Evolutionary conservation across 2,329 filamentous ascomycete species (phyloP), one percentile per base, ranked within the genome.

Genomic region (Geosmithia putterillii): DNA sequence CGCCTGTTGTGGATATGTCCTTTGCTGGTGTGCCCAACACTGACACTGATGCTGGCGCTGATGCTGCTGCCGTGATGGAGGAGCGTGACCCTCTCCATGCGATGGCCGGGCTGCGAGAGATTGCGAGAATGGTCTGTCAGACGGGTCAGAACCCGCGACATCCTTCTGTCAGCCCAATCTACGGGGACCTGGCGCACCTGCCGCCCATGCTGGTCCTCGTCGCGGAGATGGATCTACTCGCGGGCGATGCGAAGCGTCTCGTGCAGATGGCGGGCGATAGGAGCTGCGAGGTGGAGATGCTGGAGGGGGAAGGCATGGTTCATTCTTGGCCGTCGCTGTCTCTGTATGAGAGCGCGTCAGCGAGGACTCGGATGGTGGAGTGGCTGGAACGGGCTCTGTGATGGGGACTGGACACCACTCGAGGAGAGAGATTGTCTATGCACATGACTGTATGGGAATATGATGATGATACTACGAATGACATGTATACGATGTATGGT

Each of bases 291-390:
- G 52, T 54, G 19, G 56, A 56, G 28, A 41, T 57, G 9, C 48
- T 59, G 4, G 37, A 52, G 14, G 57, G 58, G 14, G 51, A 54
- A 46, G 56, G 54, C 6, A 54, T 61, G 58, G 48, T 59, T 40
- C 58, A 61, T 28, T 55, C 56, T 8, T 61, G 58, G 57, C 56
- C 56, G 5, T 19, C 60, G 28, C 35, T 60, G 4, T 51, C 56
- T 7, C 50, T 57, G 4, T 50, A 51, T 21, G 58, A 61, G 44
- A 55, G 51, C 3, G 47, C 44, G 15, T 43, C 49, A 22, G 56
- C 57, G 1, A 41, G 56, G 19, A 50, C 57, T 5, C 51, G 45
- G 43, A 55, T 60, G 32, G 44, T 59, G 0, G 39, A 50, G 19
- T 61, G 54, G 52, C 25, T 61, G 10, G 35, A 20, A 18, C n/a